Percentiles rank a stretch among this genome's conserved stretches.
Evolutionary conservation across 2,329 filamentous ascomycete genomes (phyloP).

Genomic region (Fusarium dimerum): DNA sequence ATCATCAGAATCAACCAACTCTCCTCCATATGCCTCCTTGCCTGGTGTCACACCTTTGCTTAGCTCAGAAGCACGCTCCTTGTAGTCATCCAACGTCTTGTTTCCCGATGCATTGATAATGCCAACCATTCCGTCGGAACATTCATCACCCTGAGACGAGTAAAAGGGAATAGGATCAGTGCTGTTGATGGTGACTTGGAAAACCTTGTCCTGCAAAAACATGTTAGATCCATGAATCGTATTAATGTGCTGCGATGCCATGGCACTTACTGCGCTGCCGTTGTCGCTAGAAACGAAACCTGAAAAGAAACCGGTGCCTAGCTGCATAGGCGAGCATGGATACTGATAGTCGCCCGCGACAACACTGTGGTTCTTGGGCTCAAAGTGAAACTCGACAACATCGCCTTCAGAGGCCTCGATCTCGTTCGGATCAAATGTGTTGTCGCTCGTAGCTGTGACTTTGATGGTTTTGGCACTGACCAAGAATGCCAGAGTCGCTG

Average conservation of each 20-base stretch:
- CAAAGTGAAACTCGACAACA: constrained; percentile 40
- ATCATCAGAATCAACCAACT: constrained; percentile 26
- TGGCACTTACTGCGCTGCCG: constrained; percentile 32
- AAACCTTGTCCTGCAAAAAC: constrained; percentile 34
- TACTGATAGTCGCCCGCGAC: constrained; percentile 37
- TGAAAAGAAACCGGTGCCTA: constrained; percentile 40
- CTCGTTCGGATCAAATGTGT: constrained; percentile 36
- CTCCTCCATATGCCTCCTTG: constrained; percentile 30
- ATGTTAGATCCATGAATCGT: constrained; percentile 2
- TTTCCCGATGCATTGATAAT: constrained; percentile 37
- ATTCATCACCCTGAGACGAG: constrained; percentile 41
- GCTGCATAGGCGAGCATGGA: constrained; percentile 36
- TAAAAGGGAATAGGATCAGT: constrained; percentile 40
- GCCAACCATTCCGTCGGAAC: constrained; percentile 41
- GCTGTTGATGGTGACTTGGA: constrained; percentile 35
- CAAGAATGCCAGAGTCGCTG: constrained; percentile 26
- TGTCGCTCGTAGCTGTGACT: constrained; percentile 35
- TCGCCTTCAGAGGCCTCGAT: constrained; percentile 36
- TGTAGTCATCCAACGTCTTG: constrained; percentile 35
- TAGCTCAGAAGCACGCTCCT: constrained; percentile 29
- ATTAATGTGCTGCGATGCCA: neutral
- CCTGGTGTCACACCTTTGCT: constrained; percentile 31
- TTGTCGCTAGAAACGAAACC: constrained; percentile 33
- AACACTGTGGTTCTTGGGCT: constrained; percentile 40
- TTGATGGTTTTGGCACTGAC: constrained; percentile 35